These are phyloP conservation scores for Paraphoma sp. DNA, from an alignment of 2,329 filamentous ascomycete species.

Conservation along the genomic window DNA sequence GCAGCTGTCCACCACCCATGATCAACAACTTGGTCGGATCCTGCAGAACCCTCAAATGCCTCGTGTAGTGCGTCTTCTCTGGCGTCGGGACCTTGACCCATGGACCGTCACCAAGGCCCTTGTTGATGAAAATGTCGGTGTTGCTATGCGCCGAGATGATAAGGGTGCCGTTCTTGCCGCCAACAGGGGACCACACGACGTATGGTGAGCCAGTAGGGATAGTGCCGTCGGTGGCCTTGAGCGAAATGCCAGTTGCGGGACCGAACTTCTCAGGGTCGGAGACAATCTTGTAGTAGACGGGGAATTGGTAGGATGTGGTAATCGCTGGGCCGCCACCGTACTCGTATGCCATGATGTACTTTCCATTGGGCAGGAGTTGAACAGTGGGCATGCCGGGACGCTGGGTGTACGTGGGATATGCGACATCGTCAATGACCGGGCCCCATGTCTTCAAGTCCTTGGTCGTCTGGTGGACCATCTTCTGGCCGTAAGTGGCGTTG, in stretches of 20 bases:
- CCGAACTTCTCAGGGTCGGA: conserved; percentile 57
- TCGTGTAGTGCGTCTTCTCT: conserved; percentile 54
- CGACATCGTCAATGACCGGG: conserved; percentile 66
- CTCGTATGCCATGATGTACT: conserved; percentile 71
- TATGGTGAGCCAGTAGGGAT: conserved; percentile 58
- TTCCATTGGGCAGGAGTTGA: conserved; percentile 62
- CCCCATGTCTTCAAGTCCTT: conserved; percentile 67
- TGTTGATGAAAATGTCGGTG: conserved; percentile 56
- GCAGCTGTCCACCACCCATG: conserved; percentile 49
- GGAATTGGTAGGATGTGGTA: conserved; percentile 50
- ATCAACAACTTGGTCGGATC: conserved; percentile 50
- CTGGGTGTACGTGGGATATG: conserved; percentile 66
- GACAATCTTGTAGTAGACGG: conserved; percentile 61
- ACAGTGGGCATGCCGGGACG: conserved; percentile 74
- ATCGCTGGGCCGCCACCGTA: conserved; percentile 58
- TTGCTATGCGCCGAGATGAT: conserved; percentile 53
- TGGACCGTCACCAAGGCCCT: conserved; percentile 50
- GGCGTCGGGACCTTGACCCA: conserved; percentile 56
- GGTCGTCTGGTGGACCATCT: conserved; percentile 69
- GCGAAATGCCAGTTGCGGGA: conserved; percentile 47
- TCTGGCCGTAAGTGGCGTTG: conserved; percentile 67
- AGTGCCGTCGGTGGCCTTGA: conserved; percentile 55
- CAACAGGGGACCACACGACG: conserved; percentile 58
- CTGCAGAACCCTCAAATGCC: conserved; percentile 54
- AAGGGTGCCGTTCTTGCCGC: conserved; percentile 59